Evolutionary conservation across 2,329 filamentous ascomycete genomes (phyloP), one percentile per base, ranked within the genome.

Genomic region (Cryphonectria radicalis): DNA sequence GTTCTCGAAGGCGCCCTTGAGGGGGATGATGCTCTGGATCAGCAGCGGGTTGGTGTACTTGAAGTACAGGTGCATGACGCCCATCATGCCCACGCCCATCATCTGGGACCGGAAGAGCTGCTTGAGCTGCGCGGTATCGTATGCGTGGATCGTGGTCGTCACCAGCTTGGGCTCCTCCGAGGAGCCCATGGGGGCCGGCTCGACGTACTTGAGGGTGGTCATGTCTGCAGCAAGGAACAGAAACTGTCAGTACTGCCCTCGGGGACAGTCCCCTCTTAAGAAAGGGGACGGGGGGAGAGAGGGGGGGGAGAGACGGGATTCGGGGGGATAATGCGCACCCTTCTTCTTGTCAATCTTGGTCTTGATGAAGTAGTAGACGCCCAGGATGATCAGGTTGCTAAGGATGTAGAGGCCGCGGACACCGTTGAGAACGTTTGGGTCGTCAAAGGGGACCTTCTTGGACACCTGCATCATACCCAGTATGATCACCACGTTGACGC

Each of bases 41-140:
- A 98, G 87, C 67, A 99, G 93, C 59, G 96, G 96, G 90, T 98
- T 99, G 86, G 95, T 98, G 91, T 98, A 99, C 83, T 98, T 95
- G 88, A 99, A 93, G 91, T 98, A 99, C 74, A 99, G 76, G 86
- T 99, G 96, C 95, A 99, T 98, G 80, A 98, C 93, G 74, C 84
- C 90, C 95, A 99, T 98, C 95, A 99, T 99, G 82, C 89, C 95
- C 72, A 99, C 87, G 73, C 96, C 96, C 93, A 97, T 98, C 78
- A 97, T 85, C 86, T 98, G 95, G 75, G 91, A 89, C 83, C 96
- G 96, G 88, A 95, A 93, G 76, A 94, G 88, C 75, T 89, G 86
- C 84, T 92, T 92, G 80, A 98, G 88, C 86, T 98, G 95, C 77
- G 88, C 85, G 78, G 90, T 87, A 83, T 99, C 96, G 88, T 99